Percentiles rank a stretch among this genome's conserved stretches.
These are phyloP conservation scores for Pichia kudriavzevii DNA, from an alignment of 1,139 yeast genomes.

Conservation along the genomic window DNA sequence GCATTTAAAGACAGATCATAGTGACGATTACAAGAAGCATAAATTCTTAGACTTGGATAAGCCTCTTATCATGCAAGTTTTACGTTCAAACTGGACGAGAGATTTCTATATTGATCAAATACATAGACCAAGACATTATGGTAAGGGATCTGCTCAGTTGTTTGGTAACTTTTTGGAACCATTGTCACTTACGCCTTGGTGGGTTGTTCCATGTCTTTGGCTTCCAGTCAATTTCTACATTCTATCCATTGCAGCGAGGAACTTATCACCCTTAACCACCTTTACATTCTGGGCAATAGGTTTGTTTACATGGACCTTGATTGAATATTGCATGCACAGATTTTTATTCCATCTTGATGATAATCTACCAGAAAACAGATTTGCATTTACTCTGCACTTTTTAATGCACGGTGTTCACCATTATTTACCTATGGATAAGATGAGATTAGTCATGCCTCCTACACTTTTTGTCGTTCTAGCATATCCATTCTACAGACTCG, in stretches of 20 bases:
- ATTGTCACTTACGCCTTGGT: constrained; percentile 65
- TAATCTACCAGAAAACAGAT: constrained; percentile 71
- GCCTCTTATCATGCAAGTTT: constrained; percentile 75
- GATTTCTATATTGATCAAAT: constrained; percentile 93
- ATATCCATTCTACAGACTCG: constrained; percentile 53
- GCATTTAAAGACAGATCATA: constrained; percentile 70
- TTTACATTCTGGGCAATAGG: constrained; percentile 48
- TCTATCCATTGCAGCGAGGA: constrained; percentile 33
- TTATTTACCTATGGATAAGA: constrained; percentile 91
- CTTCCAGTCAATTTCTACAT: constrained; percentile 64
- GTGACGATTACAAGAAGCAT: constrained; percentile 64
- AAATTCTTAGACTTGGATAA: constrained; percentile 77
- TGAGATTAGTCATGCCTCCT: constrained; percentile 95
- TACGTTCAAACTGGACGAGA: constrained; percentile 65
- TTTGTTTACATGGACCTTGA: constrained; percentile 80
- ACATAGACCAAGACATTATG: constrained; percentile 93
- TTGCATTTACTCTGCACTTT: constrained; percentile 77
- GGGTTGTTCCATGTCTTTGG: constrained; percentile 84
- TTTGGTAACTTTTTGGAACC: constrained; percentile 75
- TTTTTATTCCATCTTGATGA: constrained; percentile 88
- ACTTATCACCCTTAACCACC: constrained; percentile 30
- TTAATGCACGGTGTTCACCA: constrained; percentile 94
- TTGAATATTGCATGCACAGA: constrained; percentile 84
- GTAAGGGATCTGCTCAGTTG: constrained; percentile 84
- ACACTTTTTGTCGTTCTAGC: constrained; percentile 56